Conservation (phyloP, 805 yeast species). For the Wickerhamomyces mucosus region DNA sequence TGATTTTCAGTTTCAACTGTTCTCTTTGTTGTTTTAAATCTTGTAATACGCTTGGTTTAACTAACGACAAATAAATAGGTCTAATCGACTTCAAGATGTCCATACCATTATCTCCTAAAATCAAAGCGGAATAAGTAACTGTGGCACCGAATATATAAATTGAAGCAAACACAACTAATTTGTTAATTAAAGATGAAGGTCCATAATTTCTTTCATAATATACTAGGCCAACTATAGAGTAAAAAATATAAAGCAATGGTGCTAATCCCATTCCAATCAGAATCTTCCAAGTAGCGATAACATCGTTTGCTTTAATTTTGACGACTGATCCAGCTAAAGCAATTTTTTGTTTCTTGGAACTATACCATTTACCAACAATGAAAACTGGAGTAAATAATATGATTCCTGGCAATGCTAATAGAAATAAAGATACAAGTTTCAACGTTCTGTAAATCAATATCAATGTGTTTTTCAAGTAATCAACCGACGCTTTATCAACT, state of each 20-base stretch:
- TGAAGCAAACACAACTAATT: conserved; percentile 23
- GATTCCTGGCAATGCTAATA: conserved; percentile 81
- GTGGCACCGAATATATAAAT: conserved; percentile 57
- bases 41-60: conserved; percentile 44
- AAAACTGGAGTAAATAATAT: conserved; percentile 85
- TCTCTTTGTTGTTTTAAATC: conserved; percentile 54
- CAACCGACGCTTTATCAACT: conserved; percentile 43
- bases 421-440: conserved; percentile 44
- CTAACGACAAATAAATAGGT: conserved; percentile 64
- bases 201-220: conserved; percentile 19
- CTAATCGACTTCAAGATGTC: conserved; percentile 76
- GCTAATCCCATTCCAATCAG: conserved; percentile 83
- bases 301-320: conserved; percentile 83
- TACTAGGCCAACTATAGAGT: conserved; percentile 52
- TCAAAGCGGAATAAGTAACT: conserved; percentile 83
- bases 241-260: conserved; percentile 74
- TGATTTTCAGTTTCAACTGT: conserved; percentile 60
- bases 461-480: conserved; percentile 38
- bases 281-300: conserved; percentile 94
- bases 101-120: conserved; percentile 89
- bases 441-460: conserved; percentile 48
- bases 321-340: conserved; percentile 91
- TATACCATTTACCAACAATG: conserved; percentile 62
- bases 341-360: conserved; percentile 58
- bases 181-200: conserved; percentile 19